These are phyloP conservation scores for Pisolithus thermaeus DNA, from an alignment of 1,284 basidiomycete species.

Conservation along the genomic window DNA sequence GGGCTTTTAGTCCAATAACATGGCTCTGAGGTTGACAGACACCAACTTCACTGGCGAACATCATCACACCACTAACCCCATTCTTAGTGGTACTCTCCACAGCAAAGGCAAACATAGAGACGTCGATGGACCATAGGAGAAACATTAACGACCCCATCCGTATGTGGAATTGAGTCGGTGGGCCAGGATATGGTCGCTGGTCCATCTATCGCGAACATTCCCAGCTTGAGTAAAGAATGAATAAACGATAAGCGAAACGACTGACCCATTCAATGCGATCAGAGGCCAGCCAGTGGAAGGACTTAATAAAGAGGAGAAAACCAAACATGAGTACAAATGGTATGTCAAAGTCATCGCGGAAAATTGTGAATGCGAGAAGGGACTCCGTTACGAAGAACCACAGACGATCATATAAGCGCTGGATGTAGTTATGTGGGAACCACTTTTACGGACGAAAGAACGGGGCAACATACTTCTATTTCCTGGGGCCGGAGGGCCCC, in stretches of 20 bases:
- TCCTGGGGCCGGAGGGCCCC: conserved; percentile 85
- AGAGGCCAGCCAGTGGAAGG: conserved; percentile 94
- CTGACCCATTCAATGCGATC: conserved; percentile 94
- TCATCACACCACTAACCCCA: conserved; percentile 85
- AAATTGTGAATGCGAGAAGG: conserved; percentile 93
- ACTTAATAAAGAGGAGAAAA: conserved; percentile 89
- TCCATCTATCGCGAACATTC: conserved; percentile 70
- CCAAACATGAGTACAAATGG: conserved; percentile 91
- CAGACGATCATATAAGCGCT: conserved; percentile 91
- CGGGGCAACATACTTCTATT: conserved; percentile 66
- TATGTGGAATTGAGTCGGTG: conserved; percentile 77
- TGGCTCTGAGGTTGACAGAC: neutral
- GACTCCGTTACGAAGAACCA: conserved; percentile 99
- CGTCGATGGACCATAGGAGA: conserved; percentile 66
- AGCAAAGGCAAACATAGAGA: conserved; percentile 70
- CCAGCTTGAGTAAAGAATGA: neutral
- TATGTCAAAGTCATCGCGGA: conserved; percentile 91
- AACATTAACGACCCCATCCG: conserved; percentile 72
- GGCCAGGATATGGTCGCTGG: conserved; percentile 84
- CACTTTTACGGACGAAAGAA: conserved; percentile 1
- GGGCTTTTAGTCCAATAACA: conserved; percentile 8
- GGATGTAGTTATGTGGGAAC: conserved; percentile 6
- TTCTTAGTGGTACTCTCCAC: conserved; percentile 73
- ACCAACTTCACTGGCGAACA: conserved; percentile 90
- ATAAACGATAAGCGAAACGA: conserved; percentile 10